Percentiles rank a stretch among this genome's conserved stretches.
phyloP scores from a whole-genome alignment of 1,284 basidiomycete species.

The Apiotrichum laibachii region DNA sequence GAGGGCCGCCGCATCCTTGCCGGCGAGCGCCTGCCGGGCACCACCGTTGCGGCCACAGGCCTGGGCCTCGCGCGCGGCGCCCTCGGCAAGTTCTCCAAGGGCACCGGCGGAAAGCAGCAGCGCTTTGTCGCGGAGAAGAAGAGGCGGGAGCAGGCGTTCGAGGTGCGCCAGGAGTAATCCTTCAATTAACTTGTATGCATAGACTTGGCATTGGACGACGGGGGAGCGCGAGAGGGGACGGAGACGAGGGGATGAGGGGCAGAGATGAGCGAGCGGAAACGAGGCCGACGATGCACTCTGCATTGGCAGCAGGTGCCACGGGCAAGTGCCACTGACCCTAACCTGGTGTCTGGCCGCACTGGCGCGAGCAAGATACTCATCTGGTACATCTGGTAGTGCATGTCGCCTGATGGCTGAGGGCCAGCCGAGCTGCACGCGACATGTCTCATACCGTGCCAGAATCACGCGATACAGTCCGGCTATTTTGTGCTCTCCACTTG shows the following conservation, averaged over 20 bases:
- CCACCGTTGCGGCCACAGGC: constrained; percentile 37
- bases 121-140: background rate
- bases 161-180: constrained; percentile 1
- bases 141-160: background rate
- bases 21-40: constrained; percentile 48
- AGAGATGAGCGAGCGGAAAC: background rate
- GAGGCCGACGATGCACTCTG: no score
- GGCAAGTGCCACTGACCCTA: background rate
- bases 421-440: no score
- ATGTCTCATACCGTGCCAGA: no score
- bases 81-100: constrained; percentile 25
- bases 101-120: background rate
- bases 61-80: constrained; percentile 46
- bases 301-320: no score
- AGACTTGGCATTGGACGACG: background rate
- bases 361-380: no score
- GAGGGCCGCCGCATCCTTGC: constrained; percentile 34
- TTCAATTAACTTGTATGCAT: constrained; percentile 6
- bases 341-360: no score
- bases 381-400: no score
- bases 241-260: background rate
- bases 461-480: no score
- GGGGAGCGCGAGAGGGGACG: no score
- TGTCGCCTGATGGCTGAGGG: no score
- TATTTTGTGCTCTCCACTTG: no score